A percentile compares a stretch with the other conserved stretches of the same genome.
Evolutionary conservation across 1,284 basidiomycete genomes (phyloP).

Genomic region (Cutaneotrichosporon sp.): DNA sequence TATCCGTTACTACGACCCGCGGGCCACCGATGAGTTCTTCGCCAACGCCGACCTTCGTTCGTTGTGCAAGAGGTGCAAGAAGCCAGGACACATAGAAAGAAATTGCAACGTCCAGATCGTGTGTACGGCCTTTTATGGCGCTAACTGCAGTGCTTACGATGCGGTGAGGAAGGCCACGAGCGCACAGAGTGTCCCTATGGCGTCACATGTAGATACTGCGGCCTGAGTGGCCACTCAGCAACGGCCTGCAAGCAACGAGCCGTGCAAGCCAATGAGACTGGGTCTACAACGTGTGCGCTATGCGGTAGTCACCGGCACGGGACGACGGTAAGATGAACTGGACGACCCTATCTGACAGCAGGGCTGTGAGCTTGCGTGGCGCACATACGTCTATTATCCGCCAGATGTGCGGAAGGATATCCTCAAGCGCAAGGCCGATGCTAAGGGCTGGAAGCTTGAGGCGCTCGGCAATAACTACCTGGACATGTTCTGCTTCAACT

Average conservation of each 20-base stretch:
- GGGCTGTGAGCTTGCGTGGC: conserved; percentile 86
- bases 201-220: conserved; percentile 80
- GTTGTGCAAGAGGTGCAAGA: conserved; percentile 47
- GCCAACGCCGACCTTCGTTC: conserved; percentile 44
- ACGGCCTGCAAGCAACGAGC: conserved; percentile 55
- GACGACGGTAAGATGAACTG: not conserved
- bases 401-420: conserved; percentile 59
- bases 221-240: conserved; percentile 78
- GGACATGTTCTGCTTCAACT: conserved; percentile 74
- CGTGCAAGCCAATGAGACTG: not conserved
- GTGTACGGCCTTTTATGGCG: conserved; percentile 13
- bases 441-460: conserved; percentile 43
- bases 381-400: conserved; percentile 74
- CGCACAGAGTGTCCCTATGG: conserved; percentile 79
- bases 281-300: not conserved
- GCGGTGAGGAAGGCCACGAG: conserved; percentile 81
- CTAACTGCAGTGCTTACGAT: conserved; percentile 70
- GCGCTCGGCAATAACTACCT: conserved; percentile 34
- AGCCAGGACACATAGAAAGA: conserved; percentile 39
- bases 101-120: conserved; percentile 47
- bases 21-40: conserved; percentile 38
- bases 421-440: conserved; percentile 47
- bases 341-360: conserved; percentile 42
- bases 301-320: not conserved
- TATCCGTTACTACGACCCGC: conserved; percentile 40